Evolutionary conservation across 1,139 yeast genomes (phyloP), one percentile per base, ranked within the genome.

Genomic region (Saccharomycopsis crataegensis): DNA sequence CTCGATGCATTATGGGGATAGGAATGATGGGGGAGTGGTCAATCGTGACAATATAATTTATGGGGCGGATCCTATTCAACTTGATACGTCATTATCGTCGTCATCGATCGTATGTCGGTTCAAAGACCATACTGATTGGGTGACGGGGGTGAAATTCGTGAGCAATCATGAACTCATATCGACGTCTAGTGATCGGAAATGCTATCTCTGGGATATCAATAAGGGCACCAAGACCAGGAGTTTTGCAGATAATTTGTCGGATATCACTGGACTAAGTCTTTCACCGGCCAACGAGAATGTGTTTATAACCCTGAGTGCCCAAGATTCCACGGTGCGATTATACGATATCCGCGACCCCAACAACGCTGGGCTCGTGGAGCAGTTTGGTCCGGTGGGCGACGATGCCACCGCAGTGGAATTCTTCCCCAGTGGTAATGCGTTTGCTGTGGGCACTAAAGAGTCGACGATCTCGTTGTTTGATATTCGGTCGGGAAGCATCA

Each of bases 171-270:
- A 74, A n/a, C 65, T 88, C 0, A 63, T 88, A 14, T 86, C 96
- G 0, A 78, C 84, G 1, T 83, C 93, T 50, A 96, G 96, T 4
- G 97, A 91, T 66, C 81, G 83, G 83, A 80, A 94, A 1, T 79
- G 90, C 62, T 76, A 79, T 2, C 67, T 83, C 56, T 91, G 97
- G 97, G 96, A 91, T 65, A 73, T 88, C 34, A 72, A 75, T 34
- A 79, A 78, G 59, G 83, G 87, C 0, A 71, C 71, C 33, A 74
- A 77, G 59, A 68, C 77, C 1, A 70, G 79, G 40, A 83, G 80
- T 49, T 87, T 78, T 65, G 69, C 79, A 9, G 96, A 86, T 57
- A 96, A 90, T 68, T 67, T 85, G 33, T 95, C 96, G 6, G 96
- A 88, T 65, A 88, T 91, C 17, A 71, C 87, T 54, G 73, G 83